phyloP scores from a whole-genome alignment of 2,329 filamentous ascomycete genomes.

The Penicillium sp. region DNA sequence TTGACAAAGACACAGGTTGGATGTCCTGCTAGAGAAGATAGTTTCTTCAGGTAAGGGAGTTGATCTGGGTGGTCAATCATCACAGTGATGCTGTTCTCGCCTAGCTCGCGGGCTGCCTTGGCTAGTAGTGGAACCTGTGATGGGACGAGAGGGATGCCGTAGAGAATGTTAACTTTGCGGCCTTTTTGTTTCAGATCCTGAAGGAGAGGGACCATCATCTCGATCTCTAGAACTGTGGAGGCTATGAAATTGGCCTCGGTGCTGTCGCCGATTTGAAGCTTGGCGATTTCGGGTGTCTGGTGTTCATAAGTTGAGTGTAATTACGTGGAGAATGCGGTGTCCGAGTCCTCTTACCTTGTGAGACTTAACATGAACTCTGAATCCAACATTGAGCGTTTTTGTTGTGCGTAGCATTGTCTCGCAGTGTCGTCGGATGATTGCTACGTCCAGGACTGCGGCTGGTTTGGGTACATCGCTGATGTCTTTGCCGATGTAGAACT shows the following conservation, averaged over 20 bases:
- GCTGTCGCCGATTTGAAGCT: conserved; percentile 65
- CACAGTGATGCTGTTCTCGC: conserved; percentile 57
- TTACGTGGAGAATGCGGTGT: background rate
- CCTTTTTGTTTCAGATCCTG: conserved; percentile 52
- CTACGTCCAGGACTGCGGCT: conserved; percentile 65
- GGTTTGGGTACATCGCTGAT: conserved; percentile 64
- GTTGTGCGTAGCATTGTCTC: conserved; percentile 66
- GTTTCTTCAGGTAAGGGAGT: conserved; percentile 50
- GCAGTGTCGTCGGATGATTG: conserved; percentile 67
- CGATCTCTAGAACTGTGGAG: conserved; percentile 72
- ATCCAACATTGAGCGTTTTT: conserved; percentile 59
- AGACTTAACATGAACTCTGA: conserved; percentile 77
- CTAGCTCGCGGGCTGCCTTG: conserved; percentile 55
- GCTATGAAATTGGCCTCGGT: conserved; percentile 62
- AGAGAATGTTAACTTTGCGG: conserved; percentile 64
- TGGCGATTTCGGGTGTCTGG: conserved; percentile 64
- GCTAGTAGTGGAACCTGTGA: conserved; percentile 61
- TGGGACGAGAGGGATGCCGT: conserved; percentile 67
- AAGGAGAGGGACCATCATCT: conserved; percentile 62
- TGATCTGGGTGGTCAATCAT: conserved; percentile 69
- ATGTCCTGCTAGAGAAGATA: conserved; percentile 44
- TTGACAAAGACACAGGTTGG: conserved; percentile 65
- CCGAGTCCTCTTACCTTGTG: conserved; percentile 61
- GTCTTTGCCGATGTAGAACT: conserved; percentile 57
- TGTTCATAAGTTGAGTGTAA: background rate